Evolutionary conservation across 108 stramenopile species (phyloP), one percentile per base, ranked within the genome.

Genomic region (Mediolabrus comicus): DNA sequence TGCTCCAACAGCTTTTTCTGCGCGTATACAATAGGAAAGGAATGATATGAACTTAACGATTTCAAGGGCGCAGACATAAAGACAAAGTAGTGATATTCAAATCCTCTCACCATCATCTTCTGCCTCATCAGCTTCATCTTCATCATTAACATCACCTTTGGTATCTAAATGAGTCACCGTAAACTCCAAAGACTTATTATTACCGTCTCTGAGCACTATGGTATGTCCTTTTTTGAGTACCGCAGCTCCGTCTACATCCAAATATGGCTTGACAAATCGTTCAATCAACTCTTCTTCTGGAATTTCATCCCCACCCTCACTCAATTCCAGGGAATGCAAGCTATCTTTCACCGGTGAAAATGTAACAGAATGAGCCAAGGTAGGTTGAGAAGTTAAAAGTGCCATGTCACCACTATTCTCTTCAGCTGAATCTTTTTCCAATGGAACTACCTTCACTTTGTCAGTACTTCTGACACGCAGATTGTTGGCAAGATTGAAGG

Each of bases 341-440:
- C 84, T 84, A 70, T 95, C 94, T 72, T 83, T 83, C 5, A 95
- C 65, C 4, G 94, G 94, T n/a, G 88, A 78, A 67, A 92, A 81
- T 10, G 94, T 91, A 0, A 87, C 83, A 28, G 88, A 79, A 4
- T 72, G 36, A 26, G 86, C 80, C 11, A 75, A 62, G 7, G 78
- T 43, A n/a, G 84, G 74, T 31, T 70, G 53, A 22, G 60, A 53
- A 0, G 65, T 41, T 62, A 94, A 59, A 17, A 94, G 34, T 14
- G 83, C 56, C 89, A 89, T 86, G 74, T 95, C 92, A 16, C 92
- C 88, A 67, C 82, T 85, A 35, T 28, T 75, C 1, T 59, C 67
- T 31, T 73, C 72, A 17, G 64, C 59, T 22, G 58, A 63, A 12
- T 36, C 49, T 29, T 30, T 54, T 4, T 56, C 43, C 34, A 95